Conservation (phyloP, 2,329 filamentous ascomycete species). For the Zymoseptoria brevis region DNA sequence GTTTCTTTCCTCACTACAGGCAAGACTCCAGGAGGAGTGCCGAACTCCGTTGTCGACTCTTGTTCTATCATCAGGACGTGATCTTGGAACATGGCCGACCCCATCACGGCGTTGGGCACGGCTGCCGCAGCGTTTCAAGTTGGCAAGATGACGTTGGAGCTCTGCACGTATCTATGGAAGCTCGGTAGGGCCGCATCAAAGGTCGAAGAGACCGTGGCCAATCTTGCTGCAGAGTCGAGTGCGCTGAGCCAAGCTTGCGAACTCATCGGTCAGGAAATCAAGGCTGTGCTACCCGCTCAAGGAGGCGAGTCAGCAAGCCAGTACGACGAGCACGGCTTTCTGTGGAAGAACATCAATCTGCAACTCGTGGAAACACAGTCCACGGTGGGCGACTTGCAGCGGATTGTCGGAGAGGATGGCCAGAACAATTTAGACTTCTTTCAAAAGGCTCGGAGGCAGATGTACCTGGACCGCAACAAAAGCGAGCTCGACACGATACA, state of each 20-base stretch:
- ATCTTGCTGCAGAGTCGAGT: neutral
- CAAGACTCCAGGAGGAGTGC: neutral
- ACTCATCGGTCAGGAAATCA: neutral
- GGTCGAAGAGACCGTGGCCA: neutral
- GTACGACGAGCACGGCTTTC: neutral
- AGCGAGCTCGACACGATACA: neutral
- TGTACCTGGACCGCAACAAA: neutral
- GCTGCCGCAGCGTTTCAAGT: neutral
- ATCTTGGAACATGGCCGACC: neutral
- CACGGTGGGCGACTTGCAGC: neutral
- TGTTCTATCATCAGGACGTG: neutral
- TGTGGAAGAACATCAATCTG: neutral
- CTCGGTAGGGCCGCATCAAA: neutral
- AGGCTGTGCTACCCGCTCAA: neutral
- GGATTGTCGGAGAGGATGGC: neutral
- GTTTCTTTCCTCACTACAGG: neutral
- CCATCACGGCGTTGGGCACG: neutral
- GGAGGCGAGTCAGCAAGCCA: neutral
- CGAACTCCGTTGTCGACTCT: neutral
- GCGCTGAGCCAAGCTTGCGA: neutral
- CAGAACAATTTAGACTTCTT: neutral
- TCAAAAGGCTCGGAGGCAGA: neutral
- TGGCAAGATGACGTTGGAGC: neutral
- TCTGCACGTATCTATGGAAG: neutral
- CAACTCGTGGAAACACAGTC: neutral